phyloP scores from a whole-genome alignment of 192 early-diverging fungal species.

The Chytriomyces hyalinus region DNA sequence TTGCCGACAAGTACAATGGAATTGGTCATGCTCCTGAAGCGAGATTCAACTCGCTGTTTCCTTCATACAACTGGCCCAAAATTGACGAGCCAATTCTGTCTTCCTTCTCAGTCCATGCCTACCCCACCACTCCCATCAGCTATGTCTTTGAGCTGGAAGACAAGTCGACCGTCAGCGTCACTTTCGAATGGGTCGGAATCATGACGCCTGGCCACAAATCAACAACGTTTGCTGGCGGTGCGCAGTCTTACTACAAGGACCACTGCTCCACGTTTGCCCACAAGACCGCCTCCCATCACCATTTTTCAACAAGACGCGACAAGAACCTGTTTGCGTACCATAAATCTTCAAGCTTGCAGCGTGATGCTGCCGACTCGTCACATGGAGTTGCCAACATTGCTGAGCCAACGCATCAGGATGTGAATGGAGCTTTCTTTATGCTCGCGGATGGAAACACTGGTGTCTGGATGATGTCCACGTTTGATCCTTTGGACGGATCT shows the following conservation, averaged over 20 bases:
- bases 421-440: slow-evolving; percentile 20
- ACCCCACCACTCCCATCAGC: neutral
- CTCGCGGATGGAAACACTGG: slow-evolving; percentile 23
- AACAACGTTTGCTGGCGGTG: neutral
- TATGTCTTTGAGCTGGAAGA: slow-evolving; percentile 14
- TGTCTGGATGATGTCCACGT: slow-evolving; percentile 33
- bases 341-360: neutral
- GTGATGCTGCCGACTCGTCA: neutral
- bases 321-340: neutral
- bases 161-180: slow-evolving; percentile 24
- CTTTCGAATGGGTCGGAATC: neutral
- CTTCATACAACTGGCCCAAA: slow-evolving; percentile 4
- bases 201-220: neutral
- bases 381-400: neutral
- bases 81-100: neutral
- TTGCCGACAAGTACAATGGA: slow-evolving; percentile 18
- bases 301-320: neutral
- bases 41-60: slow-evolving; percentile 26
- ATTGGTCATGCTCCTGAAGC: slow-evolving; percentile 18
- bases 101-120: neutral
- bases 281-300: neutral
- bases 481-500: neutral
- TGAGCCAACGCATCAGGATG: neutral
- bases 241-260: neutral
- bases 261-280: neutral